phyloP scores from a whole-genome alignment of 2,329 filamentous ascomycete genomes.

The Colletotrichum truncatum region DNA sequence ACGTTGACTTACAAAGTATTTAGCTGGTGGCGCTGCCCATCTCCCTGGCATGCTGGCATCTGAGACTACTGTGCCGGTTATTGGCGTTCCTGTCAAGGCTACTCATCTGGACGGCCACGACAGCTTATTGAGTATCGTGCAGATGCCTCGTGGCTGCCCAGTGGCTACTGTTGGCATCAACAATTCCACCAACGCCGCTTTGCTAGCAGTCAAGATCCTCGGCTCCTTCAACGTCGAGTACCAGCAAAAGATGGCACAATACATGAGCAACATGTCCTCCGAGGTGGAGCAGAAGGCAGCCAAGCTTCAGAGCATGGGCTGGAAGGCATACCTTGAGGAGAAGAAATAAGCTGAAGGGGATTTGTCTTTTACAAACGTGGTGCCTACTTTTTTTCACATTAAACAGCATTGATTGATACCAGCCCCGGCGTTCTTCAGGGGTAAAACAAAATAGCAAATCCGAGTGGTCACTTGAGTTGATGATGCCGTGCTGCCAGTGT shows the following conservation, averaged over 20 bases:
- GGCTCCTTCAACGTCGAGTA: slow-evolving; percentile 66
- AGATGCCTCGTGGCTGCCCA: slow-evolving; percentile 80
- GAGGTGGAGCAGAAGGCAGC: slow-evolving; percentile 72
- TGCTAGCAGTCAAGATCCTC: slow-evolving; percentile 76
- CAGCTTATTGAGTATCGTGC: slow-evolving; percentile 76
- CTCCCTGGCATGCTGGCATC: slow-evolving; percentile 80
- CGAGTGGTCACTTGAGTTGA: neutral
- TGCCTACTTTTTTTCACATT: neutral
- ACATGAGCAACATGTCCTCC: slow-evolving; percentile 68
- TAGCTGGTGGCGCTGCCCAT: slow-evolving; percentile 76
- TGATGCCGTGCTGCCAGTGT: too few relatives aligned
- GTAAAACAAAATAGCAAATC: neutral
- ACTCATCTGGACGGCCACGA: slow-evolving; percentile 78
- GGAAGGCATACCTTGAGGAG: slow-evolving; percentile 60
- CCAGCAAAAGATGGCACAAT: slow-evolving; percentile 65
- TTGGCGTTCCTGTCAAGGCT: slow-evolving; percentile 81
- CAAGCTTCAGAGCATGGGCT: slow-evolving; percentile 64
- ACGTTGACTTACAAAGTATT: neutral
- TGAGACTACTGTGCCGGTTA: slow-evolving; percentile 77
- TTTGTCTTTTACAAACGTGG: slow-evolving; percentile 11
- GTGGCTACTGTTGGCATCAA: slow-evolving; percentile 83
- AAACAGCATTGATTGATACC: slow-evolving; percentile 28
- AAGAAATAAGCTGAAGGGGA: slow-evolving; percentile 35
- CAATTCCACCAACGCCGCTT: slow-evolving; percentile 80
- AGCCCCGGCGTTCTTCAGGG: slow-evolving; percentile 16